A percentile compares a stretch with the other conserved stretches of the same genome.
Evolutionary conservation across 2,329 filamentous ascomycete genomes (phyloP).

Genomic region (Bipolaris sorokiniana): DNA sequence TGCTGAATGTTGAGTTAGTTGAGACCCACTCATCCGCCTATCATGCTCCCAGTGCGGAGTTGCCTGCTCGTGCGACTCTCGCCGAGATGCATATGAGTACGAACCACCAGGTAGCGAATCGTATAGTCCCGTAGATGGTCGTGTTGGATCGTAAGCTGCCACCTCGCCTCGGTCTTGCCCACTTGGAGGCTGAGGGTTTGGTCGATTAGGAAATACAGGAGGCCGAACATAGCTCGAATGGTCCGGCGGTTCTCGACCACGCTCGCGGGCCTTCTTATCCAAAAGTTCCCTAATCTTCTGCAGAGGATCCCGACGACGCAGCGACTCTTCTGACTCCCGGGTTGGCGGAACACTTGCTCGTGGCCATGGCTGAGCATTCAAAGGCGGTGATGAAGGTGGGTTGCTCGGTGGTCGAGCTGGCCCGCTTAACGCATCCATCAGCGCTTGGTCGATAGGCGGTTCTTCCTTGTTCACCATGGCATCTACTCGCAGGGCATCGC

Average conservation of each 20-base stretch:
- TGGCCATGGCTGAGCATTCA: slow-evolving; percentile 23
- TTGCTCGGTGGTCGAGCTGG: slow-evolving; percentile 22
- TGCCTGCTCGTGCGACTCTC: slow-evolving; percentile 35
- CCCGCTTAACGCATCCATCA: slow-evolving; percentile 29
- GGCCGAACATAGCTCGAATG: slow-evolving; percentile 22
- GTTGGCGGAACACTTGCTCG: slow-evolving; percentile 19
- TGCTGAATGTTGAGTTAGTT: slow-evolving; percentile 30
- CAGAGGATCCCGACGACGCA: slow-evolving; percentile 35
- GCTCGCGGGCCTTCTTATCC: slow-evolving; percentile 33
- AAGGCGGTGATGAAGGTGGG: slow-evolving; percentile 28
- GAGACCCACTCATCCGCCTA: slow-evolving; percentile 38
- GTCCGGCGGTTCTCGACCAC: slow-evolving; percentile 26
- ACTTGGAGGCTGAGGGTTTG: not conserved
- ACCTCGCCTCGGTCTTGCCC: slow-evolving; percentile 29
- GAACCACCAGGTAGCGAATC: slow-evolving; percentile 27
- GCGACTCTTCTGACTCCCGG: slow-evolving; percentile 31
- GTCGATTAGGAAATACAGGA: slow-evolving; percentile 3
- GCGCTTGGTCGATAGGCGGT: slow-evolving; percentile 29
- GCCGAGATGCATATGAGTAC: slow-evolving; percentile 29
- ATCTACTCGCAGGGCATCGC: slow-evolving; percentile 25
- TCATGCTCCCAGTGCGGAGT: slow-evolving; percentile 35
- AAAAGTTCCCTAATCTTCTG: slow-evolving; percentile 36
- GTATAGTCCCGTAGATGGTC: slow-evolving; percentile 32
- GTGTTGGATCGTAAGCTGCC: slow-evolving; percentile 32
- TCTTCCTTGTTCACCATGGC: slow-evolving; percentile 28